These are phyloP conservation scores for Luvunga scandens DNA, from an alignment of 345 rosid genomes.

Conservation along the genomic window DNA sequence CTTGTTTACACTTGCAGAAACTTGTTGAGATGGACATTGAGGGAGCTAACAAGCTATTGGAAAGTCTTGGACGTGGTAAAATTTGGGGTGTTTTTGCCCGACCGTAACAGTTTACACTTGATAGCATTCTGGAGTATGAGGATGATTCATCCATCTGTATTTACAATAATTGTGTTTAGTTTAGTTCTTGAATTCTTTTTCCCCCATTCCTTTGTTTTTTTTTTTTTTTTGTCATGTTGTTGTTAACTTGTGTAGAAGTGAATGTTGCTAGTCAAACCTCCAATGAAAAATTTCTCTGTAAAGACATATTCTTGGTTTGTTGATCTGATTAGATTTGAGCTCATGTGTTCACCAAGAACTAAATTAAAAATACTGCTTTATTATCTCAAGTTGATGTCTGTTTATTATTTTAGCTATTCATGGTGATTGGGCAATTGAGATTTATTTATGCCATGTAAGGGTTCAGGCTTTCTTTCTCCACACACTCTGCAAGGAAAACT, in stretches of 20 bases:
- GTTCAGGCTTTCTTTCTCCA: neutral
- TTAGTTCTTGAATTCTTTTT: constrained; percentile 12
- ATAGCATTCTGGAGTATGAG: neutral
- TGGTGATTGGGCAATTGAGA: neutral
- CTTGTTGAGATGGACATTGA: constrained; percentile 72
- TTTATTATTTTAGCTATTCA: neutral
- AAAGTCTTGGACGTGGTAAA: constrained; percentile 62
- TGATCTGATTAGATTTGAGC: constrained; percentile 31
- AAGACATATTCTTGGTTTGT: constrained; percentile 32
- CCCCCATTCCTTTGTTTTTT: constrained; percentile 27
- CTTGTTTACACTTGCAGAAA: constrained; percentile 65
- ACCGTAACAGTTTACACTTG: constrained; percentile 24
- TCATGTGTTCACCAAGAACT: constrained; percentile 13
- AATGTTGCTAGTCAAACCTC: constrained; percentile 21
- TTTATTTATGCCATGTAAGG: neutral
- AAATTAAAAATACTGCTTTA: constrained; percentile 15
- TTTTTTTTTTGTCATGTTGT: constrained; percentile 39
- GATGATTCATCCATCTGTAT: constrained; percentile 31
- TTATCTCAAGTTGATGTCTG: neutral
- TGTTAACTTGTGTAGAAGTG: constrained; percentile 30
- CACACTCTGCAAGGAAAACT: neutral
- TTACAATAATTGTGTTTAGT: constrained; percentile 35
- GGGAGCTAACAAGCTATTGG: constrained; percentile 82
- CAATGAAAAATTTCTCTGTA: constrained; percentile 20
- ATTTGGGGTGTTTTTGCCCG: constrained; percentile 81